Evolutionary conservation across 2,329 filamentous ascomycete species (phyloP).

Genomic region (Colletotrichum orchidophilum): DNA sequence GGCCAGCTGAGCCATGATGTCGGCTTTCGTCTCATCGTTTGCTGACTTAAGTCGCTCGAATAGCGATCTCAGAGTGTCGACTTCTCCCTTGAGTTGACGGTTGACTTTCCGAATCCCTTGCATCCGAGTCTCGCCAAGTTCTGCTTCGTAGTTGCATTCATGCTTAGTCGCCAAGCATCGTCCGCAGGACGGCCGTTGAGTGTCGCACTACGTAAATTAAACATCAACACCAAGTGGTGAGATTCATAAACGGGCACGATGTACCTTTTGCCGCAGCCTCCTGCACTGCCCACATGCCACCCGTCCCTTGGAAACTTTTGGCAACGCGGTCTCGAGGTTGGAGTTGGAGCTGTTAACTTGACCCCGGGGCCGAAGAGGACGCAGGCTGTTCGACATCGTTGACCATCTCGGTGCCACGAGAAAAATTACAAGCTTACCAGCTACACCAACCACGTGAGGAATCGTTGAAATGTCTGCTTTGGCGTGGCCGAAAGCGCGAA

Average conservation of each 20-base stretch:
- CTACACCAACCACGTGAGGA: not conserved
- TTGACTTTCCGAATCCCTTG: constrained; percentile 25
- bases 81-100: constrained; percentile 2
- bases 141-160: constrained; percentile 18
- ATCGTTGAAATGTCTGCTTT: not conserved
- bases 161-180: constrained; percentile 7
- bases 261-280: constrained; percentile 26
- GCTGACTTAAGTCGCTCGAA: constrained; percentile 15
- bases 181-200: constrained; percentile 10
- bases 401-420: not conserved
- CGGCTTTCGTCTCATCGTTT: not conserved
- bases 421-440: not conserved
- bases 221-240: no score
- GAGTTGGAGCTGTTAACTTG: not conserved
- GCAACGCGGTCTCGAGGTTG: not conserved
- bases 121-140: constrained; percentile 27
- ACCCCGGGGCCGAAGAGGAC: constrained; percentile 9
- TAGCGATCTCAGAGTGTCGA: constrained; percentile 10
- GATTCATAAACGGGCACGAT: not conserved
- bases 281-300: constrained; percentile 23
- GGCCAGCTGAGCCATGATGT: constrained; percentile 5
- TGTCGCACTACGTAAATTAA: constrained; percentile 13
- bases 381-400: constrained; percentile 11
- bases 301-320: constrained; percentile 7
- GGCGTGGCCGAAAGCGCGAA: no score